A percentile compares a stretch with the other conserved stretches of the same genome.
phyloP scores from a whole-genome alignment of 176 grass and related monocot species.

The Aegilops umbellulata region DNA sequence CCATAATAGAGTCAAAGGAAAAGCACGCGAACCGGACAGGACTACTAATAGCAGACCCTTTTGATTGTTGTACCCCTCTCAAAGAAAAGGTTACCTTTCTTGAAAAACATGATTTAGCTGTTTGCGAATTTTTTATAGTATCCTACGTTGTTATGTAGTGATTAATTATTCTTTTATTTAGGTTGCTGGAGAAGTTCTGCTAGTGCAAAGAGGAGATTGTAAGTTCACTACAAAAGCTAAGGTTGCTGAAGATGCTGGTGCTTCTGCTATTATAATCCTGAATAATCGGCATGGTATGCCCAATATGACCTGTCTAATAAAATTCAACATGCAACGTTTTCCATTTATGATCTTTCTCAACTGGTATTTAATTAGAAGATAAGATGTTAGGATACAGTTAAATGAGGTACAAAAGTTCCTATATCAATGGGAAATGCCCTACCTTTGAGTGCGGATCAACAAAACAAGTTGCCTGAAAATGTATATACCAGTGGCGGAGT shows the following conservation, averaged over 20 bases:
- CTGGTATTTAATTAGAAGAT: constrained; percentile 14
- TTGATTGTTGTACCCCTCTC: constrained; percentile 59
- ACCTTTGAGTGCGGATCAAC: background rate
- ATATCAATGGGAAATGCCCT: too few species aligned
- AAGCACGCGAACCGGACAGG: constrained; percentile 67
- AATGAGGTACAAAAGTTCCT: too few species aligned
- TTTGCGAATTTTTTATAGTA: constrained; percentile 7
- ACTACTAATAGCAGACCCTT: constrained; percentile 62
- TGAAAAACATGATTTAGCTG: background rate
- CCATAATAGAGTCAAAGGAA: constrained; percentile 86
- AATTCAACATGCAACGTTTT: background rate
- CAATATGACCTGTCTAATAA: constrained; percentile 2
- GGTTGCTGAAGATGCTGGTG: constrained; percentile 77
- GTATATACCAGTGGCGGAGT: background rate
- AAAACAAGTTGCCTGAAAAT: background rate
- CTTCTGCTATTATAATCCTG: constrained; percentile 93
- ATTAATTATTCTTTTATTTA: constrained; percentile 29
- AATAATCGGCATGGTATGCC: constrained; percentile 69
- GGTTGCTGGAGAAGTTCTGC: constrained; percentile 78
- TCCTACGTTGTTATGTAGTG: background rate
- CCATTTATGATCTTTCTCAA: background rate
- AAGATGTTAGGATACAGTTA: background rate
- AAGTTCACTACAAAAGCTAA: constrained; percentile 86
- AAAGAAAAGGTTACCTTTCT: constrained; percentile 52
- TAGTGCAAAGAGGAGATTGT: constrained; percentile 80